A percentile compares a stretch with the other conserved stretches of the same genome.
phyloP scores from a whole-genome alignment of 1,139 yeast genomes.

The Suhomyces atakaporum region DNA sequence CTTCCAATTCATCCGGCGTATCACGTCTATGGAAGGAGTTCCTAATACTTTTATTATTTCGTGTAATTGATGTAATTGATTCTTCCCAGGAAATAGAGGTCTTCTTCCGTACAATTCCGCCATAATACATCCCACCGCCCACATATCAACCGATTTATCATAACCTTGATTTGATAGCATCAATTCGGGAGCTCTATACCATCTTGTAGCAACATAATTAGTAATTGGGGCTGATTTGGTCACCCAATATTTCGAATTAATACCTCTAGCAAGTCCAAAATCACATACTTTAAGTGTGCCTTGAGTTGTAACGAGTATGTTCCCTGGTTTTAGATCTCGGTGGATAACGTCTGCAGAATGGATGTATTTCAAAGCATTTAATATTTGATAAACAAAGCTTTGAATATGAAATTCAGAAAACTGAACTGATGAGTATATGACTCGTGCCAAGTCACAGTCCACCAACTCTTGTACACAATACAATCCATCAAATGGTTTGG shows the following conservation, averaged over 20 bases:
- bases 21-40: slow-evolving; percentile 50
- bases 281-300: slow-evolving; percentile 82
- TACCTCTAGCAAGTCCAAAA: slow-evolving; percentile 85
- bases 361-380: slow-evolving; percentile 78
- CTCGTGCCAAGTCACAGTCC: slow-evolving; percentile 76
- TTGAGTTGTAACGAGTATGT: slow-evolving; percentile 68
- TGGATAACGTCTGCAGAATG: slow-evolving; percentile 87
- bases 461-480: slow-evolving; percentile 80
- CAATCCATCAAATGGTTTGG: slow-evolving; percentile 75
- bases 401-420: slow-evolving; percentile 84
- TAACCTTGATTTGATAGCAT: slow-evolving; percentile 61
- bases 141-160: slow-evolving; percentile 65
- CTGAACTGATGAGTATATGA: slow-evolving; percentile 73
- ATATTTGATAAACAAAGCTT: slow-evolving; percentile 71
- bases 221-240: slow-evolving; percentile 53
- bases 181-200: slow-evolving; percentile 95
- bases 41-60: slow-evolving; percentile 68
- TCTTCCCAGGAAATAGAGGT: slow-evolving; percentile 72
- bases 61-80: slow-evolving; percentile 61
- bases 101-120: slow-evolving; percentile 73
- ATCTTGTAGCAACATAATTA: slow-evolving; percentile 88
- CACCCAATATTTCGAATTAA: slow-evolving; percentile 47
- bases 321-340: slow-evolving; percentile 84
- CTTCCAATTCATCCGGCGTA: slow-evolving; percentile 34
- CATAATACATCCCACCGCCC: slow-evolving; percentile 83